Base-by-base conservation (phyloP, 805 yeast species). In the Saccharomycopsis lassenensis region DNA sequence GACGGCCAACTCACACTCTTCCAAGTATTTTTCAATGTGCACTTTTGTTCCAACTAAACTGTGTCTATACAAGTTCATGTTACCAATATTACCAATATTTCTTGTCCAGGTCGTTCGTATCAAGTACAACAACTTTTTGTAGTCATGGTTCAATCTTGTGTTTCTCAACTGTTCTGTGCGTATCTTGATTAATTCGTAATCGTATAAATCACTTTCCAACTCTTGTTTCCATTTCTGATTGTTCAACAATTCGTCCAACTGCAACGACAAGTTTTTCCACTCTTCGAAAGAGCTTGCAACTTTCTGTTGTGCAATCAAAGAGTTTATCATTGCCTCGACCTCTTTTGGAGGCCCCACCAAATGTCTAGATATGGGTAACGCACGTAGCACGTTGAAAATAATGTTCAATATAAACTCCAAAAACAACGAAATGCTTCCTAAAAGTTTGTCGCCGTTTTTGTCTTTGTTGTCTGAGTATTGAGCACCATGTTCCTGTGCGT, bases 51-150 rank as follows among this genome's bases (percentile, higher is more conserved):
- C 97, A 11, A 81, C 77, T 49, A 73, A 77, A 3, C 87, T 73
- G 52, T 81, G 83, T 29, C 78, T 61, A 55, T 83, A 91, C 11
- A 91, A 61, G 46, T 75, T 71, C 14, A 77, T 70, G 54, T 86
- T 80, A 1, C 94, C 93, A 64, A 86, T 82, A 47, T 84, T 81
- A 1, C 94, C 97, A 36, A 85, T 56, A 50, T 86, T 83, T 44
- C 98, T 63, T 2, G 72, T 69, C 82, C 95, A 81, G 17, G 81
- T 74, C 0, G 95, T 89, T 41, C 97, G 58, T 2, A 91, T 74
- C 10, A 83, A 59, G 48, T 82, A 85, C 10, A 89, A 55, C 23
- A 89, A 56, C 29, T 67, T 63, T 38, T 71, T 61, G 47, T 69
- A 70, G 50, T 91, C 82, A 19, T 69, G 65, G 11, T 58, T 50